phyloP scores from a whole-genome alignment of 139 green algal genomes.

The Volvox reticuliferus region DNA sequence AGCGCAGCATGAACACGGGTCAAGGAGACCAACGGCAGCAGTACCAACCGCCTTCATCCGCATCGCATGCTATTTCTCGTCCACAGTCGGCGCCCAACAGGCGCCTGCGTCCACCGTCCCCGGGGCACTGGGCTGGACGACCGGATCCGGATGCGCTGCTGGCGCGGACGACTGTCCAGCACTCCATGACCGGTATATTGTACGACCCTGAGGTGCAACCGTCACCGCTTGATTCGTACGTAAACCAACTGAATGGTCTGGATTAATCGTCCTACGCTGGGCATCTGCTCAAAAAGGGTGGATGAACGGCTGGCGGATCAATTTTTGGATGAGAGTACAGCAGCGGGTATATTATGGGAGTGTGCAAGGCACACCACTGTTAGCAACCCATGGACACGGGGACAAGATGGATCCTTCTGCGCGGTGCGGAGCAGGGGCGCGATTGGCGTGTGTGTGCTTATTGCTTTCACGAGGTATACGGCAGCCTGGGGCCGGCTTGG shows the following conservation, averaged over 20 bases:
- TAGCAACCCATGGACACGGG: no score
- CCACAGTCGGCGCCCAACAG: constrained; percentile 29
- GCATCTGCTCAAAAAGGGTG: no score
- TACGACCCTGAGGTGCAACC: constrained; percentile 39
- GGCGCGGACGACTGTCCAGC: neutral
- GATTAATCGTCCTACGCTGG: neutral
- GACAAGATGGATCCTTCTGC: no score
- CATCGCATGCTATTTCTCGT: neutral
- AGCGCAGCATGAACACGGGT: neutral
- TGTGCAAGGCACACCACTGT: no score
- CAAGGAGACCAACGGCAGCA: neutral
- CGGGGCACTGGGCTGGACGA: constrained; percentile 22
- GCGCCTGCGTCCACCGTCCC: neutral
- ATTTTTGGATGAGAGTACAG: no score
- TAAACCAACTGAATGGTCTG: neutral
- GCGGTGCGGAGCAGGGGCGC: no score
- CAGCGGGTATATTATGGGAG: no score
- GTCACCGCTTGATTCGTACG: constrained; percentile 10
- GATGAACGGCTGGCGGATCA: no score
- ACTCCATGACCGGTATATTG: neutral
- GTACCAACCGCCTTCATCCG: neutral
- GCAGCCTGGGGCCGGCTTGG: no score
- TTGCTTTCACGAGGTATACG: no score
- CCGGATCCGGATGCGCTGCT: constrained; percentile 8
- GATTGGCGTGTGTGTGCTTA: no score